Evolutionary conservation across 768 basidiomycete genomes (phyloP).

Genomic region (Trametes elegans): DNA sequence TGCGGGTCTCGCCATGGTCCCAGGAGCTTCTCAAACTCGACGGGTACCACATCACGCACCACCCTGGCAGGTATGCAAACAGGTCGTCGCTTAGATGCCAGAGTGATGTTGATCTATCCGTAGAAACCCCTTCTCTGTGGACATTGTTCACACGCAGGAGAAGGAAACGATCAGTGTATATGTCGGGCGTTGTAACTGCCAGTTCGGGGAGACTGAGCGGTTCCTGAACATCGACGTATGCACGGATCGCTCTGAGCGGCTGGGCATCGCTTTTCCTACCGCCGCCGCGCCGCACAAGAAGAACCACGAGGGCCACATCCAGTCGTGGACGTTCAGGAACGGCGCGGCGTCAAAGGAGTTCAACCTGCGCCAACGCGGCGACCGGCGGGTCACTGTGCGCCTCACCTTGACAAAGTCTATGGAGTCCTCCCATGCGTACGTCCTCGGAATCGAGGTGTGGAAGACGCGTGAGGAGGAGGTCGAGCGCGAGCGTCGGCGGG

Average conservation of each 20-base stretch:
- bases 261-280: background rate
- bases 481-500: background rate
- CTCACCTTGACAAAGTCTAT: slow-evolving; percentile 1
- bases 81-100: too few relatives aligned
- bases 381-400: background rate
- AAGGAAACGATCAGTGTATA: background rate
- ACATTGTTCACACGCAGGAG: background rate
- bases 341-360: slow-evolving; percentile 6
- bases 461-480: background rate
- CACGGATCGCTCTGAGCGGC: background rate
- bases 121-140: background rate
- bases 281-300: background rate
- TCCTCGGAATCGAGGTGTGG: slow-evolving; percentile 7
- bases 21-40: background rate
- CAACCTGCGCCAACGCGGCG: background rate
- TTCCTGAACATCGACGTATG: slow-evolving; percentile 1
- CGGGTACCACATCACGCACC: background rate
- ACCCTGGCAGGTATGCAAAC: background rate
- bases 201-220: background rate
- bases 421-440: background rate
- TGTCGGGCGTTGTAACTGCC: slow-evolving; percentile 5
- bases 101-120: too few relatives aligned
- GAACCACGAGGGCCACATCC: slow-evolving; percentile 6
- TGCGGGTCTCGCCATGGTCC: background rate
- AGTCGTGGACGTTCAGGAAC: slow-evolving; percentile 13